Evolutionary conservation across 257 asterid genomes (phyloP), one percentile per base, ranked within the genome.

Genomic region (Penstemon barbatus): DNA sequence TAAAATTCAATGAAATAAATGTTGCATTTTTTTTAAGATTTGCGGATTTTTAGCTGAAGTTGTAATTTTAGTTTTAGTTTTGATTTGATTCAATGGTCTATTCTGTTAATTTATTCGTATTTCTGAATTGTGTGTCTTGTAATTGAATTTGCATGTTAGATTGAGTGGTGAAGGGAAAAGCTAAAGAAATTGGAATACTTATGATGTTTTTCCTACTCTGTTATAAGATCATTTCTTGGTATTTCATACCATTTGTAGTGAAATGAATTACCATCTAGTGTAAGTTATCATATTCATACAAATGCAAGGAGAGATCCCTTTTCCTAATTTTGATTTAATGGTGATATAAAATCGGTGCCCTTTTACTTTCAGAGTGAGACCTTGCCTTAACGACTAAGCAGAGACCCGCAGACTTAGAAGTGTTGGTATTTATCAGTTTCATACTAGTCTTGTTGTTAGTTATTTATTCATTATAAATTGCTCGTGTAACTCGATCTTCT

Each of bases 1-100:
- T 4, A 37, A 40, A 60, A 45, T 71, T 55, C 13, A 55, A 58
- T 62, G 18, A 63, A 40, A 55, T 19, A 6, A 61, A 9, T 61
- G 39, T 51, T 8, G 5, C 13, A 8, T n/a, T 12, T 43, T 2
- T 7, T 15, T 10, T 43, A 25, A 48, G n/a, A 57, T 9, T 44
- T 44, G 69, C 45, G 3, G 57, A 55, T 1, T 65, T 71, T 38
- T 53, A 10, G 45, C 7, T 39, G 7, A 57, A 55, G 52, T 10
- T 65, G 0, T 63, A 53, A 62, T 61, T 45, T 4, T 46, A 13
- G 60, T 15, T 49, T 9, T 43, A 10, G 25, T 59, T 49, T 45
- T 60, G 44, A 12, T 3, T 77, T 56, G 39, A 54, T 58, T 66
- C 60, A 38, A 12, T 46, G 36, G n/a, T 66, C 63, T 13, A 39